Evolutionary conservation across 2,329 filamentous ascomycete species (phyloP).

Genomic region (Ceratocystis destructans): DNA sequence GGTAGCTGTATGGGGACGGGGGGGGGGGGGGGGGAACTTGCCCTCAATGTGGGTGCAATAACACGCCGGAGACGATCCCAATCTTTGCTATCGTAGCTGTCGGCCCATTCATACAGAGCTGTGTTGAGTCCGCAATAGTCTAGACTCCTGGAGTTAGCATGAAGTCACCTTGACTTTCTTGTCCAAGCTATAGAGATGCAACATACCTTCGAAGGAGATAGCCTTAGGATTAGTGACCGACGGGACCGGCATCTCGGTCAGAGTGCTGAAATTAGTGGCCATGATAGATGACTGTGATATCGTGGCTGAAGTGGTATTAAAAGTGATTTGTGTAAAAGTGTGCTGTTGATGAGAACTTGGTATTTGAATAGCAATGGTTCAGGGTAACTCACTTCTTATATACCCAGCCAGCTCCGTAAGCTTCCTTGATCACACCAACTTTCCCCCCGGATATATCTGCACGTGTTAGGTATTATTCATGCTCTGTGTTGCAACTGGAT

Average conservation of each 20-base stretch:
- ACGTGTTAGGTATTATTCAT: not conserved
- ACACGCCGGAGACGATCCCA: conserved; percentile 45
- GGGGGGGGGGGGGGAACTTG: conserved; percentile 7
- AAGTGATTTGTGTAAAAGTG: not conserved
- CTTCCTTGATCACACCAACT: not conserved
- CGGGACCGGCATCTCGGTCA: not conserved
- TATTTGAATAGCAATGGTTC: no score
- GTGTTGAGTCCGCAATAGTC: conserved; percentile 23
- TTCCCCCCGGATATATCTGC: not conserved
- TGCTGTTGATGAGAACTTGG: not conserved
- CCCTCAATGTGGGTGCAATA: conserved; percentile 40
- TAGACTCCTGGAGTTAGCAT: conserved; percentile 1
- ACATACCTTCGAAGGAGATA: conserved; percentile 15
- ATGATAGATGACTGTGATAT: not conserved
- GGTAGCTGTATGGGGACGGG: conserved; percentile 37
- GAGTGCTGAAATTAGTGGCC: not conserved
- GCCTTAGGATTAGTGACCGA: conserved; percentile 13
- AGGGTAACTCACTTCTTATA: not conserved
- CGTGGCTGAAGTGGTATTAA: not conserved
- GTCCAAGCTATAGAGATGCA: not conserved
- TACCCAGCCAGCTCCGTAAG: not conserved
- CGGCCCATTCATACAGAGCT: conserved; percentile 42
- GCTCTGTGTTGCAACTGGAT: not conserved
- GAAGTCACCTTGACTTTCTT: not conserved
- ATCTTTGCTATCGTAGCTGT: conserved; percentile 54